phyloP scores from a whole-genome alignment of 169 alveolate species.

The Theileria annulata region DNA sequence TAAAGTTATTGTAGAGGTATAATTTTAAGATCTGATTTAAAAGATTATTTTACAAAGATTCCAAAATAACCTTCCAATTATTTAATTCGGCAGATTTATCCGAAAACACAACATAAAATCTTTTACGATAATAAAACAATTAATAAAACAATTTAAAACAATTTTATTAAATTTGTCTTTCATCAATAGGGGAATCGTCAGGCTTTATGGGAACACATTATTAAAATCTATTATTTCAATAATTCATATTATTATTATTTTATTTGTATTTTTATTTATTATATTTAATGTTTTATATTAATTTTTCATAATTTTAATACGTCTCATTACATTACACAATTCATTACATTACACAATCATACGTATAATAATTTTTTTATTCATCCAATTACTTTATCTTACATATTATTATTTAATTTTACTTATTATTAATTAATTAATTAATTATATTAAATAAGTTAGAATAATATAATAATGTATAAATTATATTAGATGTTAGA shows the following conservation, averaged over 20 bases:
- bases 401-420: too few relatives aligned
- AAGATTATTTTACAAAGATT: not conserved
- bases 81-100: not conserved
- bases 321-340: not conserved
- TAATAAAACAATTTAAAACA: not conserved
- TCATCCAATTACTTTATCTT: too few relatives aligned
- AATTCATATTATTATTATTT: not conserved
- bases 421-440: too few relatives aligned
- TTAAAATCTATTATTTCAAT: not conserved
- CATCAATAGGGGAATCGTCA: not conserved
- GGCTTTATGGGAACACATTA: not conserved
- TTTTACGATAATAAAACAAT: not conserved
- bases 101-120: not conserved
- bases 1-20: too few relatives aligned
- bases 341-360: too few relatives aligned
- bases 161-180: too few relatives aligned
- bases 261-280: not conserved
- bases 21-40: not conserved
- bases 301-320: not conserved
- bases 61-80: not conserved
- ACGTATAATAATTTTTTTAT: too few relatives aligned
- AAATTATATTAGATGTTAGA: too few relatives aligned
- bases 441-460: too few relatives aligned
- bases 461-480: too few relatives aligned
- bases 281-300: slow-evolving; percentile 1